phyloP scores from a whole-genome alignment of 2,329 filamentous ascomycete species.

The Aspergillus awamori region DNA sequence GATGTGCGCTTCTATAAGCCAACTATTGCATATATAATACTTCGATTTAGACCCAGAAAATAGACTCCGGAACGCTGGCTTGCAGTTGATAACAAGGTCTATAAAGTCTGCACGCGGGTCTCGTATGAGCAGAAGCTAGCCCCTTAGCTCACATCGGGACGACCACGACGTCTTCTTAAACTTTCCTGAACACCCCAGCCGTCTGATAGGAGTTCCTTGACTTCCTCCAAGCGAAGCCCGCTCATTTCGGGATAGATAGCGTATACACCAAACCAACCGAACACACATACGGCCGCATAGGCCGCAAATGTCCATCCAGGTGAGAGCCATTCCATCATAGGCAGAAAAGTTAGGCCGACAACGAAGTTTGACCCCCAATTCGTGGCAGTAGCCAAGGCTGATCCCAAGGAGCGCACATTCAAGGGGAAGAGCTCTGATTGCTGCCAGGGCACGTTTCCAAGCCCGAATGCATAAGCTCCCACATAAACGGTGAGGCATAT shows the following conservation, averaged over 20 bases:
- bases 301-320: constrained; percentile 76
- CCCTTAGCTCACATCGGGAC: background rate
- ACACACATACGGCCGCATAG: constrained; percentile 71
- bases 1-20: background rate
- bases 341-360: constrained; percentile 82
- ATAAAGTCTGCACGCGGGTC: background rate
- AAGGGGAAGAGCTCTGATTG: constrained; percentile 87
- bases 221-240: constrained; percentile 79
- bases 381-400: constrained; percentile 67
- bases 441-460: constrained; percentile 96
- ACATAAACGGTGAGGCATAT: constrained; percentile 80
- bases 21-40: background rate
- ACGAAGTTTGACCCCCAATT: constrained; percentile 89
- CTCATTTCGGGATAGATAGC: constrained; percentile 83
- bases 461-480: constrained; percentile 78
- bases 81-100: background rate
- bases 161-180: constrained; percentile 26
- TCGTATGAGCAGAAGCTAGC: background rate
- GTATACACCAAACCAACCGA: constrained; percentile 70
- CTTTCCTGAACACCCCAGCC: constrained; percentile 70
- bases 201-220: constrained; percentile 68
- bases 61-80: background rate
- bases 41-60: background rate
- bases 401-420: constrained; percentile 64
- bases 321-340: constrained; percentile 76